Evolutionary conservation across 352 stramenopile species (phyloP).

Genomic region (Poterioochromonas sp.): DNA sequence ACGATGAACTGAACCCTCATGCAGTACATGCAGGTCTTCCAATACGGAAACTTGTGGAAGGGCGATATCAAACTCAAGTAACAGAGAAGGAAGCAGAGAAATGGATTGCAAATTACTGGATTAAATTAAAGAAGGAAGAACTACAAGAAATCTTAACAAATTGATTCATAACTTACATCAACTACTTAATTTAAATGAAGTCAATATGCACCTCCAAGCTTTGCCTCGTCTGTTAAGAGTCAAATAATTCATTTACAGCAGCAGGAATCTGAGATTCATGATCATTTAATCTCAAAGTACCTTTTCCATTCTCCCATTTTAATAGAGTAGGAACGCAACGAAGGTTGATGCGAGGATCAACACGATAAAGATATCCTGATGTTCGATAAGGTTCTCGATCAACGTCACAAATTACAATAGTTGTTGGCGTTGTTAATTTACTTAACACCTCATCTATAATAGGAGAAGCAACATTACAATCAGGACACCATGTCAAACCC

Average conservation of each 20-base stretch:
- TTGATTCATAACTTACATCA: too few species aligned
- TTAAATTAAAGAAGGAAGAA: background rate
- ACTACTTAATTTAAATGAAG: too few species aligned
- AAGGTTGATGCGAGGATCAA: background rate
- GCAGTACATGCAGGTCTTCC: slow-evolving; percentile 20
- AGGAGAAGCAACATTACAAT: background rate
- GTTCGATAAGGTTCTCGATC: background rate
- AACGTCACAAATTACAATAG: background rate
- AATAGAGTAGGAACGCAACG: background rate
- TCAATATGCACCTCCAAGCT: too few species aligned
- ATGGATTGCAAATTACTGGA: slow-evolving; percentile 31
- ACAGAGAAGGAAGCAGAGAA: background rate
- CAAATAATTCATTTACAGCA: background rate
- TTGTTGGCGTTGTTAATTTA: background rate
- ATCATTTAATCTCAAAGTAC: background rate
- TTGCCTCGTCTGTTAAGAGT: too few species aligned
- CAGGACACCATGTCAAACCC: background rate
- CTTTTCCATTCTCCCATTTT: background rate
- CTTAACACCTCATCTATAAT: background rate
- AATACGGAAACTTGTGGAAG: background rate
- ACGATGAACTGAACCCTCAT: background rate
- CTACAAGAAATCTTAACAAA: background rate
- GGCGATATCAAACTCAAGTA: background rate
- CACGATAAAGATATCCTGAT: background rate
- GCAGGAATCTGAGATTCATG: background rate